These are phyloP conservation scores for Lolium perenne DNA, from an alignment of 176 grass and related monocot species.

Conservation along the genomic window DNA sequence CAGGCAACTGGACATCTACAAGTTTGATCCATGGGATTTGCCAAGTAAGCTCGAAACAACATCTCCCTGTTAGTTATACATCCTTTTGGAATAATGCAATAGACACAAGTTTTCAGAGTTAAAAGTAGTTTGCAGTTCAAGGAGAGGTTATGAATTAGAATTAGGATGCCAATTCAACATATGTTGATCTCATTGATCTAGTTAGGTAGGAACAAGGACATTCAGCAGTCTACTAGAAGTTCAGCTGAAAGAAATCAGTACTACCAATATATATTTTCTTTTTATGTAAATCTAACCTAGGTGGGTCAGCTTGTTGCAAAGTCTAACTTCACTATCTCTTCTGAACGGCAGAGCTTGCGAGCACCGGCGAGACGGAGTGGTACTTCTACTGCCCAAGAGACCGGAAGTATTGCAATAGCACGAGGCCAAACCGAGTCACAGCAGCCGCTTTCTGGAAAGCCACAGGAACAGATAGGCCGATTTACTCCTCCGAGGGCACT, in stretches of 20 bases:
- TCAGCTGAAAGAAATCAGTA: too few species aligned
- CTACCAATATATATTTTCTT: too few species aligned
- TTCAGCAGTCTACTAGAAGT: too few species aligned
- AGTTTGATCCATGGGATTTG: slow-evolving; percentile 83
- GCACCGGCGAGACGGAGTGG: slow-evolving; percentile 91
- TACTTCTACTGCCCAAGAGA: slow-evolving; percentile 99
- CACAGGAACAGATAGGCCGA: slow-evolving; percentile 94
- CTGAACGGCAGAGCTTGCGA: slow-evolving; percentile 70
- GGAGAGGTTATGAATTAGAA: too few species aligned
- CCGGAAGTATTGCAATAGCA: slow-evolving; percentile 85
- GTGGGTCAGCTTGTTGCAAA: too few species aligned
- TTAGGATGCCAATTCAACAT: too few species aligned
- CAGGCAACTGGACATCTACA: slow-evolving; percentile 79
- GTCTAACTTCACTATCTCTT: slow-evolving; percentile 35
- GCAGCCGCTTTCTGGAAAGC: slow-evolving; percentile 95
- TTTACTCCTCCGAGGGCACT: slow-evolving; percentile 78
- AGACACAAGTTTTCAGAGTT: background rate
- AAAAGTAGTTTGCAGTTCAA: too few species aligned
- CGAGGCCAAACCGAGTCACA: slow-evolving; percentile 86
- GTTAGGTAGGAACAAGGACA: too few species aligned
- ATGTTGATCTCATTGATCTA: too few species aligned
- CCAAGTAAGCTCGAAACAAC: slow-evolving; percentile 63
- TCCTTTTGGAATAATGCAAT: slow-evolving; percentile 1
- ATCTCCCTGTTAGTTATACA: background rate
- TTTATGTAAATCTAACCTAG: too few species aligned